Evolutionary conservation across 805 yeast genomes (phyloP).

Genomic region (Komagataella populi): DNA sequence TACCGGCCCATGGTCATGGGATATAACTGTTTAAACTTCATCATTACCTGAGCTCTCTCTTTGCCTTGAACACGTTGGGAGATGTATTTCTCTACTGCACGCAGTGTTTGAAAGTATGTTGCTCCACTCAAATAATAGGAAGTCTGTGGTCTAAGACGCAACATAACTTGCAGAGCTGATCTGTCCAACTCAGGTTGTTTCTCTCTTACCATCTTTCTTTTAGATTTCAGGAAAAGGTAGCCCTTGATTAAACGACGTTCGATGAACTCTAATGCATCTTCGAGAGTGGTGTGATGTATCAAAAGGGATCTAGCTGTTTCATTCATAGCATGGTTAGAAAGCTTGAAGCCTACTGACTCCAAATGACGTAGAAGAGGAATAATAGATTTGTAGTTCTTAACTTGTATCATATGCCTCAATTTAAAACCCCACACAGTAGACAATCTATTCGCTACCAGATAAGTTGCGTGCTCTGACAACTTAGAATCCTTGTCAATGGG

Average conservation of each 20-base stretch:
- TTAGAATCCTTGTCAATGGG: not conserved
- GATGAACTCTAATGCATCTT: conserved; percentile 12
- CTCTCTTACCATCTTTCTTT: not conserved
- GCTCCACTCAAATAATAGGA: not conserved
- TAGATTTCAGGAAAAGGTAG: conserved; percentile 3
- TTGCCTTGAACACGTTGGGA: not conserved
- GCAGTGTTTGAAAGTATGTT: not conserved
- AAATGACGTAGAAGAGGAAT: conserved; percentile 4
- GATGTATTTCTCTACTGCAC: not conserved
- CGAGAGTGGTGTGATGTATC: conserved; percentile 7
- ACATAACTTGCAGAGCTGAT: not conserved
- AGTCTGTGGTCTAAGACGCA: not conserved
- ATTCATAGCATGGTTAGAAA: conserved; percentile 14
- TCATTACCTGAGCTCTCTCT: not conserved
- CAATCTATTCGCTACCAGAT: conserved; percentile 7
- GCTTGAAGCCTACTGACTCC: conserved; percentile 10
- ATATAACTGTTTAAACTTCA: not conserved
- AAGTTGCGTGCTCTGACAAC: not conserved
- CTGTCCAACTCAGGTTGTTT: not conserved
- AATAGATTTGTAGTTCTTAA: conserved; percentile 9
- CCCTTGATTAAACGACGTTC: conserved; percentile 15
- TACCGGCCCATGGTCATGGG: not conserved
- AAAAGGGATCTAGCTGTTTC: conserved; percentile 14
- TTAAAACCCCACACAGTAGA: conserved; percentile 16
- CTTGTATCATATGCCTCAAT: conserved; percentile 14